Base-by-base conservation (phyloP, 2,329 filamentous ascomycete species). In the Pleurostoma richardsiae region DNA sequence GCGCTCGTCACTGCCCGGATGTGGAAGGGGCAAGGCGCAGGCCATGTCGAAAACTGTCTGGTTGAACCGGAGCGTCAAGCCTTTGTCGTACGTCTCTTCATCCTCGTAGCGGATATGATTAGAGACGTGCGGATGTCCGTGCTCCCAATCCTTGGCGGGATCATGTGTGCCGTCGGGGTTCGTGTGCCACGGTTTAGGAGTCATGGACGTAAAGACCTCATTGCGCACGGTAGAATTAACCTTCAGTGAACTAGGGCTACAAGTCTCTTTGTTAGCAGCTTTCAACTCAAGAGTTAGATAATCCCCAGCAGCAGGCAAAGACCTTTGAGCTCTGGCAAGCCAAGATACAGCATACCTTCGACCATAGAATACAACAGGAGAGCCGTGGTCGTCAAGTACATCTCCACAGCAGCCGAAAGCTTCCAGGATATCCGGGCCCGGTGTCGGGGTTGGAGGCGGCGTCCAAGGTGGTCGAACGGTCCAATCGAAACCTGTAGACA, bases 381-480 rank as follows among this genome's bases (percentile, higher is more conserved):
- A 19, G 19, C 19, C 19, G 19, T 19, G 19, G 19, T 19, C 19
- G 19, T 19, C 19, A 19, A 19, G 19, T 19, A 19, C 19, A 19
- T 19, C 19, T 19, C 19, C 19, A 19, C 19, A 19, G 19, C 19
- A 19, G 19, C 19, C 19, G 19, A 19, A 19, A 19, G 19, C 19
- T 19, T 19, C 19, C 19, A 19, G 19, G 19, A 19, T 19, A 19
- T 19, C 8, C 33, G 10, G 50, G 48, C 3, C 30, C 47, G 46
- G 47, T 51, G n/a, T 36, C 33, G 55, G 54, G 3, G 54, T 56
- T 4, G 56, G 48, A 3, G 57, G 56, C 39, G 58, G 57, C 28
- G 57, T 53, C 50, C 49, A 56, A n/a, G 54, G 41, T 7, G 53
- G 52, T 5, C 51, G 54, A 27, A 49, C 31, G 28, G 19, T 19